Evolutionary conservation across 495 filamentous ascomycete genomes (phyloP).

Genomic region (Tuber indicum): DNA sequence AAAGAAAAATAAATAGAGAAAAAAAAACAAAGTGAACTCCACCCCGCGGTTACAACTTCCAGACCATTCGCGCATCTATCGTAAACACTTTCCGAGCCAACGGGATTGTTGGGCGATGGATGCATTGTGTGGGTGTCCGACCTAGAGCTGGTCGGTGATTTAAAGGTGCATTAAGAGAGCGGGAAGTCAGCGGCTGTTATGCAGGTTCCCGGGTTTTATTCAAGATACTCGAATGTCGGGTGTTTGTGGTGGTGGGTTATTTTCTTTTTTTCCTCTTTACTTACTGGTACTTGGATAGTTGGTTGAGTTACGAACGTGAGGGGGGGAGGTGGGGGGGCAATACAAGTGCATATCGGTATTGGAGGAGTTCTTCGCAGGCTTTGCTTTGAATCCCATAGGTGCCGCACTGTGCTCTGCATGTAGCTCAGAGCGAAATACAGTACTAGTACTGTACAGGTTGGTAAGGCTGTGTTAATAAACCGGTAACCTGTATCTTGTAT

Average conservation of each 20-base stretch:
- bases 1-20: background rate
- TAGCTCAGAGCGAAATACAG: background rate
- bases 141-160: background rate
- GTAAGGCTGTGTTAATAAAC: background rate
- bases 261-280: background rate
- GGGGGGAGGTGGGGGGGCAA: too few relatives aligned
- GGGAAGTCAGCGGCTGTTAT: background rate
- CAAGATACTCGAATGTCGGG: background rate
- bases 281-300: too few relatives aligned
- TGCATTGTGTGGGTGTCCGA: background rate
- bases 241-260: background rate
- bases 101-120: background rate
- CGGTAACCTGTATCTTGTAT: background rate
- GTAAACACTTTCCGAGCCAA: background rate
- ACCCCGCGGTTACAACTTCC: background rate
- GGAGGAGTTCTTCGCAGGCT: background rate
- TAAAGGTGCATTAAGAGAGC: background rate
- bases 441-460: background rate
- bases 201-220: background rate
- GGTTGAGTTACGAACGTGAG: background rate
- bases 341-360: background rate
- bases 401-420: background rate
- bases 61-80: background rate
- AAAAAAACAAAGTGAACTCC: background rate
- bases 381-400: background rate